phyloP scores from a whole-genome alignment of 768 basidiomycete species.

The Panaeolus papilionaceus region DNA sequence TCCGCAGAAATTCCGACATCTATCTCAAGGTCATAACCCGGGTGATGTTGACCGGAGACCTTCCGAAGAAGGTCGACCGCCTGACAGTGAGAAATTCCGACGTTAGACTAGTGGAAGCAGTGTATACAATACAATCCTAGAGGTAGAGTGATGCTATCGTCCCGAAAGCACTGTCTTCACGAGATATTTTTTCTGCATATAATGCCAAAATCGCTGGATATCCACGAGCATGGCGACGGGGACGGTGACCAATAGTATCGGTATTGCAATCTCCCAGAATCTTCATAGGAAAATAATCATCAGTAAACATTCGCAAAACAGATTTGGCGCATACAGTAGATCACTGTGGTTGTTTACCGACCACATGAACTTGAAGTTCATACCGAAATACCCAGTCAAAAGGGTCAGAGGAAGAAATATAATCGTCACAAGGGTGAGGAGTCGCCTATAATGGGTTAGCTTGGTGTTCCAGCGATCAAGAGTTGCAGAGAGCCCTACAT shows the following conservation, averaged over 20 bases:
- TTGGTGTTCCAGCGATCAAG: background rate
- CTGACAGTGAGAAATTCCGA: no score
- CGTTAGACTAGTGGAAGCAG: background rate
- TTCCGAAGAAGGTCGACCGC: background rate
- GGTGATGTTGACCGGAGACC: background rate
- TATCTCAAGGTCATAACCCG: background rate
- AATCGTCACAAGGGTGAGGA: slow-evolving; percentile 70
- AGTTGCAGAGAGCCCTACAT: slow-evolving; percentile 1
- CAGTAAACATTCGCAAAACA: background rate
- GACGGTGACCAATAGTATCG: slow-evolving; percentile 62
- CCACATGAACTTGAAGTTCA: slow-evolving; percentile 70
- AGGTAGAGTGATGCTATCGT: background rate
- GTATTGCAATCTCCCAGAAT: slow-evolving; percentile 75
- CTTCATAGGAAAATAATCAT: slow-evolving; percentile 35
- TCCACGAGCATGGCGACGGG: slow-evolving; percentile 64
- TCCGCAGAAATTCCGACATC: slow-evolving; percentile 10
- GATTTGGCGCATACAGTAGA: slow-evolving; percentile 44
- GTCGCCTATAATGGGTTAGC: slow-evolving; percentile 48
- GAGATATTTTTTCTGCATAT: slow-evolving; percentile 49
- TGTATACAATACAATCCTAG: background rate
- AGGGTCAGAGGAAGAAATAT: slow-evolving; percentile 75
- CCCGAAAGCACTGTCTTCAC: slow-evolving; percentile 31
- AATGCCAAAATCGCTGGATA: slow-evolving; percentile 50
- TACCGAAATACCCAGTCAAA: slow-evolving; percentile 79
- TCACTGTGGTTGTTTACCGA: slow-evolving; percentile 49